phyloP scores from a whole-genome alignment of 352 stramenopile genomes.

The Pythium sukuiense region DNA sequence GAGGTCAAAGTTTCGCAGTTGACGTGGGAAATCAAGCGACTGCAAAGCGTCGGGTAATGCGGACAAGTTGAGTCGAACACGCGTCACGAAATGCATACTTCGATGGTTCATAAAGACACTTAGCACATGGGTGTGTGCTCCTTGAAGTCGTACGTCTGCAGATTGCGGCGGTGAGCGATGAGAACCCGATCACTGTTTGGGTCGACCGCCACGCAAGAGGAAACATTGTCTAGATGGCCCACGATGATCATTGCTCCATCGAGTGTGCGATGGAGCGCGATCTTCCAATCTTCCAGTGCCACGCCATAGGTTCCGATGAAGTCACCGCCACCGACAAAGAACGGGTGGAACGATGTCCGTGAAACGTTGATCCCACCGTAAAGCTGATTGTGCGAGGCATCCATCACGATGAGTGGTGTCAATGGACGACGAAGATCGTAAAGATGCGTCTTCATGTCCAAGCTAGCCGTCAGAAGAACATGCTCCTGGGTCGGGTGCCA shows the following conservation, averaged over 20 bases:
- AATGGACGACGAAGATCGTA: constrained; percentile 43
- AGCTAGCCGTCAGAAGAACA: constrained; percentile 43
- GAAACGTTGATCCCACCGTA: neutral
- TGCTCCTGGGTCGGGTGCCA: constrained; percentile 49
- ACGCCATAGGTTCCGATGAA: constrained; percentile 5
- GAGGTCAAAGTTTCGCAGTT: neutral
- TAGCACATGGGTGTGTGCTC: too few relatives aligned
- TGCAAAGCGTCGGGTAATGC: neutral
- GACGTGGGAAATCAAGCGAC: neutral
- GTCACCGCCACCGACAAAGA: constrained; percentile 32
- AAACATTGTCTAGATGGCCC: constrained; percentile 30
- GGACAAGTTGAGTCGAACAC: neutral
- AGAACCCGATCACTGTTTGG: constrained; percentile 38
- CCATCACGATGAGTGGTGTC: constrained; percentile 39
- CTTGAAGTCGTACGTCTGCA: constrained; percentile 35
- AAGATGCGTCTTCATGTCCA: constrained; percentile 47
- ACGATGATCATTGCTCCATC: constrained; percentile 39
- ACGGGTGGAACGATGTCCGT: constrained; percentile 44
- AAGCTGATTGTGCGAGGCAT: constrained; percentile 15
- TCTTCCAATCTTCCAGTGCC: constrained; percentile 10
- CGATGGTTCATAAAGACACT: too few relatives aligned
- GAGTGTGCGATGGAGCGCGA: constrained; percentile 38
- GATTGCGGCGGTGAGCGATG: constrained; percentile 26
- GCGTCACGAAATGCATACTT: neutral
- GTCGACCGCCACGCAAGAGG: constrained; percentile 37